Percentiles rank a stretch among this genome's conserved stretches.
Evolutionary conservation across 345 rosid genomes (phyloP).

Genomic region (Bretschneidera sinensis): DNA sequence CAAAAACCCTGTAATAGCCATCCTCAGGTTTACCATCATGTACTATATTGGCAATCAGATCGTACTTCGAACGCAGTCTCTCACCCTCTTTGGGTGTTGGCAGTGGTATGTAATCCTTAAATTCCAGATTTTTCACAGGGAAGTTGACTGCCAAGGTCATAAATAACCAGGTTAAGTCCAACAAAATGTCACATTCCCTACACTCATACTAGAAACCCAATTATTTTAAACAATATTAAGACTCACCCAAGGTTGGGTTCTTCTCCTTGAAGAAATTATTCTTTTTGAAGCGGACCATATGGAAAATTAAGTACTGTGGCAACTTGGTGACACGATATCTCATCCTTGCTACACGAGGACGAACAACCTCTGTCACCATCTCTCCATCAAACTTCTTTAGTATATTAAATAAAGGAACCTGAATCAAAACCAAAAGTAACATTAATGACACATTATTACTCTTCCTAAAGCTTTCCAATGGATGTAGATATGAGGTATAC

Average conservation of each 20-base stretch:
- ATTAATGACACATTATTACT: no score
- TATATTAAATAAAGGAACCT: constrained; percentile 89
- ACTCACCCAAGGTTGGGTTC: constrained; percentile 89
- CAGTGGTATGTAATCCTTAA: constrained; percentile 91
- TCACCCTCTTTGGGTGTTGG: constrained; percentile 57
- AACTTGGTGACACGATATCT: constrained; percentile 70
- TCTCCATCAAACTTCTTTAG: constrained; percentile 97
- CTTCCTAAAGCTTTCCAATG: background rate
- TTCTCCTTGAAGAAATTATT: constrained; percentile 92
- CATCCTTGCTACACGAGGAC: constrained; percentile 80
- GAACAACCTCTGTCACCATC: constrained; percentile 81
- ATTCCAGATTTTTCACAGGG: constrained; percentile 89
- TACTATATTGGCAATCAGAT: constrained; percentile 89
- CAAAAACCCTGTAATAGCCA: constrained; percentile 89
- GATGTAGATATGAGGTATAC: no score
- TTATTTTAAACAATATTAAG: constrained; percentile 2
- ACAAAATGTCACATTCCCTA: background rate
- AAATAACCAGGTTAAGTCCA: background rate
- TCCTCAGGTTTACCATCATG: constrained; percentile 97
- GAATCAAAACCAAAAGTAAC: constrained; percentile 10
- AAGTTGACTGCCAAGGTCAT: constrained; percentile 63
- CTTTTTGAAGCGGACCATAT: constrained; percentile 91
- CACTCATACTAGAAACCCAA: background rate
- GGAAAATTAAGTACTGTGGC: constrained; percentile 80
- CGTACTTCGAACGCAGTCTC: constrained; percentile 68